Conservation (phyloP, 1,284 basidiomycete species). For the Naganishia cerealis region DNA sequence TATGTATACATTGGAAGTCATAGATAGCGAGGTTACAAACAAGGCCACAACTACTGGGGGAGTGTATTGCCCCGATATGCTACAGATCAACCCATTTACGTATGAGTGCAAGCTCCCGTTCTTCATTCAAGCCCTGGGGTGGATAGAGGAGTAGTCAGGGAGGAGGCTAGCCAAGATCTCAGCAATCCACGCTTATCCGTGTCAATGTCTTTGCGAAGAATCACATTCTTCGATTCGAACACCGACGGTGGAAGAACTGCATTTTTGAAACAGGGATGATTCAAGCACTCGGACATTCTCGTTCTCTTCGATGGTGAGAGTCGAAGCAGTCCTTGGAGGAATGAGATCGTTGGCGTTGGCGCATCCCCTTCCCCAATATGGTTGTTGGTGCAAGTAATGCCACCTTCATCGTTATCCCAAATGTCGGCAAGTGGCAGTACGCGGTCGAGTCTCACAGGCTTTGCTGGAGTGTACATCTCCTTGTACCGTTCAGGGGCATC, state of each 20-base stretch:
- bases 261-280: constrained; percentile 23
- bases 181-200: constrained; percentile 14
- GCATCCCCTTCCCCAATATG: constrained; percentile 11
- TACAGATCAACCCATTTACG: neutral
- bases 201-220: constrained; percentile 12
- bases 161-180: constrained; percentile 21
- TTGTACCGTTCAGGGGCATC: constrained; percentile 23
- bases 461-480: constrained; percentile 9
- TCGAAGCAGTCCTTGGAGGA: constrained; percentile 23
- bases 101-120: neutral
- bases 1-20: too few relatives aligned
- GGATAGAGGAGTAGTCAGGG: constrained; percentile 2
- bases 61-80: neutral
- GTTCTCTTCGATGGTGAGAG: constrained; percentile 20
- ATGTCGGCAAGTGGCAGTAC: constrained; percentile 23
- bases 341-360: constrained; percentile 22
- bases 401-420: constrained; percentile 24
- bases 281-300: constrained; percentile 6
- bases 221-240: constrained; percentile 3
- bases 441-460: constrained; percentile 17
- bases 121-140: constrained; percentile 16
- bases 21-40: too few relatives aligned
- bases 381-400: constrained; percentile 26
- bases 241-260: constrained; percentile 22
- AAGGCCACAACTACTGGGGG: too few relatives aligned